phyloP scores from a whole-genome alignment of 2,329 filamentous ascomycete genomes.

The Blastomyces emzantsi region DNA sequence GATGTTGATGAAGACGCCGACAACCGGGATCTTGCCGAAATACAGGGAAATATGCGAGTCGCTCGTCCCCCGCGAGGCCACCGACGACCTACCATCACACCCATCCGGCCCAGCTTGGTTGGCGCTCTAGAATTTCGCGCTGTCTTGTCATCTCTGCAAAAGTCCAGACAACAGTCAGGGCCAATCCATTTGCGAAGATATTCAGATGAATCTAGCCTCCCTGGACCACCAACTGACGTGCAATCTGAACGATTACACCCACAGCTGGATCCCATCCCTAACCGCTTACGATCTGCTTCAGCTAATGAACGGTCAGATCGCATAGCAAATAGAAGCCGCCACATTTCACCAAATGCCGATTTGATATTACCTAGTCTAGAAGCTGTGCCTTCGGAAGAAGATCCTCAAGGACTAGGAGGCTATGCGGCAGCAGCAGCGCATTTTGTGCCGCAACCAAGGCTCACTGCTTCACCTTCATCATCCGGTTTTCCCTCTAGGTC shows the following conservation, averaged over 20 bases:
- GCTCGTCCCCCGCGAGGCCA: constrained; percentile 57
- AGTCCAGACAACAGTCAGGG: constrained; percentile 64
- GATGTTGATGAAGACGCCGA: constrained; percentile 48
- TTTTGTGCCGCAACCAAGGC: constrained; percentile 14
- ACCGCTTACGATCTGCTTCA: constrained; percentile 48
- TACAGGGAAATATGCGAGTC: constrained; percentile 89
- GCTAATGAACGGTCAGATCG: constrained; percentile 47
- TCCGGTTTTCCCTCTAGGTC: constrained; percentile 25
- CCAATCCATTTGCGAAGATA: constrained; percentile 61
- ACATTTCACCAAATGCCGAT: constrained; percentile 18
- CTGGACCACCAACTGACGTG: constrained; percentile 17
- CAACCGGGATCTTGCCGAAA: constrained; percentile 61
- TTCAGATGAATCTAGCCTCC: constrained; percentile 53
- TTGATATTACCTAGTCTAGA: constrained; percentile 34
- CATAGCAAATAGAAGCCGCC: constrained; percentile 33
- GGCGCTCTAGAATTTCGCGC: constrained; percentile 91
- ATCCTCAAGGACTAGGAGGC: constrained; percentile 7
- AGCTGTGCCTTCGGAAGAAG: constrained; percentile 17
- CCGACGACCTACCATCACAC: constrained; percentile 65
- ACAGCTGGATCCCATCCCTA: constrained; percentile 18
- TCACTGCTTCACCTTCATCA: constrained; percentile 29
- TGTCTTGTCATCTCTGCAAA: constrained; percentile 76
- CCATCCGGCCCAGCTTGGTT: constrained; percentile 85
- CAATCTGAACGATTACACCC: constrained; percentile 18
- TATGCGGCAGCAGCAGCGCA: background rate